Percentiles rank a stretch among this genome's conserved stretches.
Evolutionary conservation across 106 monocot species (phyloP).

Genomic region (Acorus calamus): DNA sequence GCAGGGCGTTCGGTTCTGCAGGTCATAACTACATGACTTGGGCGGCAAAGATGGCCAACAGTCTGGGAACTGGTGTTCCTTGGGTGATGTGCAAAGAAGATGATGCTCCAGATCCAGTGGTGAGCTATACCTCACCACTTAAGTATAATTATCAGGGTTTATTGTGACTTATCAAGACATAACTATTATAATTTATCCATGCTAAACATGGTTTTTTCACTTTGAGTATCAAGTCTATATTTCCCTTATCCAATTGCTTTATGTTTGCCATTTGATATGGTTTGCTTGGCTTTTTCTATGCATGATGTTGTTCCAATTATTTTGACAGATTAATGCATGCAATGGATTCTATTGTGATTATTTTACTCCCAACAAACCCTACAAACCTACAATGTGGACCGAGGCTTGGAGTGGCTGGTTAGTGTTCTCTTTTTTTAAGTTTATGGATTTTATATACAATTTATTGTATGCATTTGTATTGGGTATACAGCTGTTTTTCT

Average conservation of each 20-base stretch:
- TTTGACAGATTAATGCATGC: conserved; percentile 80
- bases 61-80: conserved; percentile 73
- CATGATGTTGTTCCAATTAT: neutral
- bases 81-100: conserved; percentile 99
- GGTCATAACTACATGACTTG: conserved; percentile 71
- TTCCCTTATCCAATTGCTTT: neutral
- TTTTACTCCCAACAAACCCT: conserved; percentile 77
- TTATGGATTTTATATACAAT: neutral
- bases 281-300: neutral
- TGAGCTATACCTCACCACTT: conserved; percentile 7
- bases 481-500: too few species aligned
- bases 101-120: conserved; percentile 98
- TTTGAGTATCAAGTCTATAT: too few species aligned
- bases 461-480: neutral
- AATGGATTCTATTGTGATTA: conserved; percentile 94
- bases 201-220: too few species aligned
- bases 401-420: conserved; percentile 99
- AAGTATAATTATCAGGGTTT: too few species aligned
- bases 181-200: too few species aligned
- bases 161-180: too few species aligned
- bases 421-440: conserved; percentile 2
- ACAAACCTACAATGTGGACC: conserved; percentile 93
- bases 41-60: conserved; percentile 91
- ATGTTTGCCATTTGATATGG: neutral
- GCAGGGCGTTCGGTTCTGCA: conserved; percentile 59